Base-by-base conservation (phyloP, 352 stramenopile species). In the Aphanomyces euteiches region DNA sequence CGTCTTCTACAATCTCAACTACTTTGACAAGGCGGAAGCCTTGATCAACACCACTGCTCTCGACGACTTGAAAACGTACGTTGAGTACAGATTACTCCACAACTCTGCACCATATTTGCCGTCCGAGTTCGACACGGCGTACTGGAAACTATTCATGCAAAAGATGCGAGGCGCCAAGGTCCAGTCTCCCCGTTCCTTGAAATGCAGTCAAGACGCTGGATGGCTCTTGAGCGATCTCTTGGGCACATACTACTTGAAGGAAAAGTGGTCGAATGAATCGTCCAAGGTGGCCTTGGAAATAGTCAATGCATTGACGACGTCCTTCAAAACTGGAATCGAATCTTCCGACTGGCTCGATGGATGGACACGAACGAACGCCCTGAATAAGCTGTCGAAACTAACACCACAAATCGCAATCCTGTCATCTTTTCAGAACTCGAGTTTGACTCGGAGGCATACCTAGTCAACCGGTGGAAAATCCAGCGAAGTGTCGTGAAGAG, bases 331-430 rank as follows among this genome's bases (percentile, higher is more conserved):
- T 21, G 65, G 92, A 37, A 68, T 98, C 43, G 82, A 84, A 61
- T 90, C 89, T 56, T 89, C 97, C n/a, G 77, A 88, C 13, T 98
- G 93, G 93, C 84, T 98, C 60, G 90, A 92, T 60, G 83, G 95
- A 47, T 61, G 76, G 13, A 98, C 91, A 13, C 82, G 90, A 40
- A 70, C 84, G 5, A 81, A 88, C 39, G 91, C 89, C 0, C 77
- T 96, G 15, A 79, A 95, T 40, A 98, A 98, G 78, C 87, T 98
- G 56, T 57, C 73, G 45, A 79, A 28, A 28, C 28, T 28, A 28
- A 2, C 28, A 2, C 28, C 28, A 28, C 28, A 28, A 28, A 28
- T 28, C 28, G 28, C 28, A 28, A 28, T 2, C 28, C 28, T 28
- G 28, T 28, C 28, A 28, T 28, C 28, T 28, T 28, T 28, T 28